Conservation (phyloP, 2,329 filamentous ascomycete genomes). For the Talaromyces marneffei region DNA sequence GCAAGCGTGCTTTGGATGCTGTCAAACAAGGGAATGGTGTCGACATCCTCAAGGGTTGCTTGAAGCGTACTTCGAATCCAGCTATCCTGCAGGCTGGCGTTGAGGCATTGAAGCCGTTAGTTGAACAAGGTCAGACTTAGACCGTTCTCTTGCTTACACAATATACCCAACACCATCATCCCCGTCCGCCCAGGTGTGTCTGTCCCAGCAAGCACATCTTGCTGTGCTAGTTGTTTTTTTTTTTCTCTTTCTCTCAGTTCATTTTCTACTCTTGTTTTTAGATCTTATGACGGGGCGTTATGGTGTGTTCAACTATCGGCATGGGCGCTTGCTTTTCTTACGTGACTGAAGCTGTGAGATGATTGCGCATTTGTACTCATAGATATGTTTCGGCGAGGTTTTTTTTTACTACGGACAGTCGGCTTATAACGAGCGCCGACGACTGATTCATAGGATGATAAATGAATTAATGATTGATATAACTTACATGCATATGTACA, state of each 20-base stretch:
- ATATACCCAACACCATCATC: neutral
- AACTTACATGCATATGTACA: neutral
- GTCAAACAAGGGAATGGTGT: constrained; percentile 59
- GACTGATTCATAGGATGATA: neutral
- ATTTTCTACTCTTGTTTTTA: neutral
- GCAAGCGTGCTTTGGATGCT: constrained; percentile 54
- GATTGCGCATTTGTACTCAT: constrained; percentile 6
- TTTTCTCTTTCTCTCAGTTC: neutral
- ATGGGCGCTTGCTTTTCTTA: neutral
- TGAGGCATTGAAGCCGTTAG: constrained; percentile 64
- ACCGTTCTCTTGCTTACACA: neutral
- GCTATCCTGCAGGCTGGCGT: constrained; percentile 67
- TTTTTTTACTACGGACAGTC: neutral
- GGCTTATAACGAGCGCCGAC: neutral
- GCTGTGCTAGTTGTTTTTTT: constrained; percentile 8
- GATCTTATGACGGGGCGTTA: constrained; percentile 9
- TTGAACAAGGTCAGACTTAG: constrained; percentile 35
- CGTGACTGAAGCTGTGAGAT: constrained; percentile 4
- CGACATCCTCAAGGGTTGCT: constrained; percentile 61
- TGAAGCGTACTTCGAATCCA: constrained; percentile 62
- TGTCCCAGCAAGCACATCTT: neutral
- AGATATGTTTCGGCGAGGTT: constrained; percentile 5
- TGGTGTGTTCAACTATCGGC: neutral
- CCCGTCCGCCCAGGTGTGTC: neutral
- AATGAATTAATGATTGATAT: constrained; percentile 7